Base-by-base conservation (phyloP, 2,329 filamentous ascomycete genomes). In the Diaporthe aspalathi region DNA sequence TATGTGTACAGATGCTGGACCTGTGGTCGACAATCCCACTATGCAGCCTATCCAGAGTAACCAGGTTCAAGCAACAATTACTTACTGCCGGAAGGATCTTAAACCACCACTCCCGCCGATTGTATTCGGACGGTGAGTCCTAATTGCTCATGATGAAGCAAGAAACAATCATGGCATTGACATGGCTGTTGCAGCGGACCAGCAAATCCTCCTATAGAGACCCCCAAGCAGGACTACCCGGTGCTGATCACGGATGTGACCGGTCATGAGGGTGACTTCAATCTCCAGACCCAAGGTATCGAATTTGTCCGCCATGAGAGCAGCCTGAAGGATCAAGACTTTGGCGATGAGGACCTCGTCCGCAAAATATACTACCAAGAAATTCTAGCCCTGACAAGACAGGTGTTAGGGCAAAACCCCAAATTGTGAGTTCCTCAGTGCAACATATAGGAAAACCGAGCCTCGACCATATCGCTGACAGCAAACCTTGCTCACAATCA, bases 221-320 rank as follows among this genome's bases (percentile, higher is more conserved):
- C 67, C 5, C 67, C 67, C 1, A 69, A 69, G 32, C 22, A 60
- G 6, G 67, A 60, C 43, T 52, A 29, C 38, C 43, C 67, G 3
- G 53, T 68, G 14, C 16, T 38, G 32, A 57, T 69, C 17, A 62
- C 56, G 9, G 56, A 69, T 12, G 54, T 69, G 5, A 69, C 54
- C 14, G 54, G 67, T 11, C 22, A 45, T 16, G 54, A 69, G 32
- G 45, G 24, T 20, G 50, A 69, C 14, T 69, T 45, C 47, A 53
- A 63, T 5, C 67, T 69, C 5, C 45, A 69, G n/a, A 40, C 45
- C 5, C 40, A 63, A 2, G 45, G 54, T 2, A 52, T 69, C 5
- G 54, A 69, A 17, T 69, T 50, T n/a, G 54, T 27, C 8, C 27
- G 14, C 7, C 67, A 62, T 16, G 20, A 50, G 11, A 63, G 45